Conservation (phyloP, 495 filamentous ascomycete species). For the Penicillium canariense region DNA sequence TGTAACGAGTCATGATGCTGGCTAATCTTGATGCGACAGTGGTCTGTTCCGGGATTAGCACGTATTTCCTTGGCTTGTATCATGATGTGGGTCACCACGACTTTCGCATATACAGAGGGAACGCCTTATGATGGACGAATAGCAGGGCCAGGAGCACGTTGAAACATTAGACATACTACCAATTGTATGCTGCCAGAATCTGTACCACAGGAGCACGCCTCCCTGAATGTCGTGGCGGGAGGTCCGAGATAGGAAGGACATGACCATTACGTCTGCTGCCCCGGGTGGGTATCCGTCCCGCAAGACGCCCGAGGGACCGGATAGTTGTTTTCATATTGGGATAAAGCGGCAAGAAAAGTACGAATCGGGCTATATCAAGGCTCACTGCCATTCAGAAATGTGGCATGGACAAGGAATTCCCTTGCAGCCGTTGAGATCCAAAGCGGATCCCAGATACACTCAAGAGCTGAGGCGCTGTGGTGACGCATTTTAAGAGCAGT, state of each 20-base stretch:
- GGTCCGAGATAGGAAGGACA: neutral
- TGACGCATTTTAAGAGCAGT: constrained; percentile 2
- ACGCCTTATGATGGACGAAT: constrained; percentile 14
- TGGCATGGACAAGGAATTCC: constrained; percentile 10
- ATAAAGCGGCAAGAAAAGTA: constrained; percentile 4
- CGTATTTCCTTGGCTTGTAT: constrained; percentile 10
- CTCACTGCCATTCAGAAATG: neutral
- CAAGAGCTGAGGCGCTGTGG: constrained; percentile 1
- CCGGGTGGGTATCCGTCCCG: constrained; percentile 21
- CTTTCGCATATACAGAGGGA: neutral
- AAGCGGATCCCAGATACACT: constrained; percentile 2
- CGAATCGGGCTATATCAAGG: neutral
- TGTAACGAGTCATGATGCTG: constrained; percentile 6
- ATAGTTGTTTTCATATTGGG: constrained; percentile 13
- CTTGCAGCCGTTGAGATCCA: constrained; percentile 12
- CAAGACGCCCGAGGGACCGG: neutral
- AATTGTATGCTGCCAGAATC: constrained; percentile 8
- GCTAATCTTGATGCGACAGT: constrained; percentile 5
- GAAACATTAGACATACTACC: constrained; percentile 9
- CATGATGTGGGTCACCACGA: neutral
- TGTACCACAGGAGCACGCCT: neutral
- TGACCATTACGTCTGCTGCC: constrained; percentile 3
- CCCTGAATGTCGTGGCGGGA: constrained; percentile 13
- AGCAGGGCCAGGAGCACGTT: constrained; percentile 3
- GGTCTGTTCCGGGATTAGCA: constrained; percentile 1